A percentile compares a stretch with the other conserved stretches of the same genome.
Evolutionary conservation across 495 filamentous ascomycete genomes (phyloP).

Genomic region (Tuber indicum): DNA sequence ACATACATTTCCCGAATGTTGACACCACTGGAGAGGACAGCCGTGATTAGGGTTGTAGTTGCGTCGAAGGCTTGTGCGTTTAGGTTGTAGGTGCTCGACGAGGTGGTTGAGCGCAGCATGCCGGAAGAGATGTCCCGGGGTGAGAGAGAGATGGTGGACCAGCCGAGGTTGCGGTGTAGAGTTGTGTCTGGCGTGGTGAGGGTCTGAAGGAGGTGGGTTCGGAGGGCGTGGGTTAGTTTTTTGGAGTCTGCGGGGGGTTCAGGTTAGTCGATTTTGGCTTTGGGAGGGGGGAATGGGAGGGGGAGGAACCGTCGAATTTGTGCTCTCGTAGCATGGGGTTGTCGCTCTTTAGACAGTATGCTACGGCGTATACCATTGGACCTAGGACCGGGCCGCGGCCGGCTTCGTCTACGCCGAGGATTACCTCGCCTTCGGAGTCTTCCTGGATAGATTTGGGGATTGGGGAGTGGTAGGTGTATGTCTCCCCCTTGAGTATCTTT

Average conservation of each 20-base stretch:
- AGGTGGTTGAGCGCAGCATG: slow-evolving; percentile 28
- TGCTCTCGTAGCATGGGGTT: slow-evolving; percentile 61
- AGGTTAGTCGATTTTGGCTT: not conserved
- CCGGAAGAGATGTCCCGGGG: slow-evolving; percentile 46
- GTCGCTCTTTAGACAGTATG: slow-evolving; percentile 79
- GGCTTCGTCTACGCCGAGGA: slow-evolving; percentile 90
- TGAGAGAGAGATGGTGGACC: slow-evolving; percentile 27
- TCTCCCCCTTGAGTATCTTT: slow-evolving; percentile 60
- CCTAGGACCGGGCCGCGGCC: slow-evolving; percentile 91
- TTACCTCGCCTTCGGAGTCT: slow-evolving; percentile 49
- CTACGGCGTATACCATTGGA: slow-evolving; percentile 89
- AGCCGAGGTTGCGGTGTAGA: slow-evolving; percentile 28
- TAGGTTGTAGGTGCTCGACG: slow-evolving; percentile 66
- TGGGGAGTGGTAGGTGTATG: slow-evolving; percentile 79
- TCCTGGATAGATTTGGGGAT: slow-evolving; percentile 54
- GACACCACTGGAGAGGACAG: slow-evolving; percentile 65
- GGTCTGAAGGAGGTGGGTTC: slow-evolving; percentile 22
- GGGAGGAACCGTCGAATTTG: slow-evolving; percentile 28
- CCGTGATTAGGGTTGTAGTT: slow-evolving; percentile 74
- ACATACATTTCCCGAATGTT: slow-evolving; percentile 86
- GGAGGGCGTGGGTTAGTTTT: slow-evolving; percentile 35
- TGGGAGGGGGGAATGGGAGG: not conserved
- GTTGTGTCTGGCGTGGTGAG: slow-evolving; percentile 14
- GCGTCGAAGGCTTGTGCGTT: slow-evolving; percentile 98
- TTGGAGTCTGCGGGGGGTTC: slow-evolving; percentile 34